These are phyloP conservation scores for Datura wrightii DNA, from an alignment of 257 asterid genomes.

Conservation along the genomic window DNA sequence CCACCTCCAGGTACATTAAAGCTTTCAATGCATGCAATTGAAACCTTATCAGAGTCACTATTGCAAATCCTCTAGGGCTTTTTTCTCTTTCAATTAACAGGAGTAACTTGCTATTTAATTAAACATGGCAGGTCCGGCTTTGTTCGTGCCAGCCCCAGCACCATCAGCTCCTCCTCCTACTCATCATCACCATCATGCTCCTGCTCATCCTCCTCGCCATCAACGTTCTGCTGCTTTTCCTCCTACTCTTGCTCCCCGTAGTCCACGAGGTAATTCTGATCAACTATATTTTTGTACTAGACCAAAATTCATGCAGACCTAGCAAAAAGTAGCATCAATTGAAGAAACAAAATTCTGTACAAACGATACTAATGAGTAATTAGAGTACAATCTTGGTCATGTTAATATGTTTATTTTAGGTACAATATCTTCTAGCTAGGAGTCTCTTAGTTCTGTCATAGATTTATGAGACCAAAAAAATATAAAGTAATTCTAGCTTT, in stretches of 20 bases:
- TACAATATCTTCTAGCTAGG: background rate
- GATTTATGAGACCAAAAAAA: background rate
- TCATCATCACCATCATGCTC: slow-evolving; percentile 16
- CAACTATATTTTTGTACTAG: background rate
- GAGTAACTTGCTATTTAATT: background rate
- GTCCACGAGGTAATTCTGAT: slow-evolving; percentile 48
- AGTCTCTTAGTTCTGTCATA: background rate
- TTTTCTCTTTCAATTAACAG: background rate
- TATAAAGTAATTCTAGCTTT: background rate
- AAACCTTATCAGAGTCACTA: background rate
- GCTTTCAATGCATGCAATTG: background rate
- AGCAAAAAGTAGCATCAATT: background rate
- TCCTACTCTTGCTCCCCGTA: slow-evolving; percentile 29
- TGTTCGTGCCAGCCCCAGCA: slow-evolving; percentile 57
- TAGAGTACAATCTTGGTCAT: background rate
- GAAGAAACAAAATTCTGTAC: background rate
- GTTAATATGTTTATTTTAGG: background rate
- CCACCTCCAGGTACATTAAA: slow-evolving; percentile 72
- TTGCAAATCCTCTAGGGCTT: background rate
- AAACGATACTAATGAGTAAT: background rate
- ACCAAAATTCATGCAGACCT: background rate
- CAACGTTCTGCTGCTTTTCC: slow-evolving; percentile 30
- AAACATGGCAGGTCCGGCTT: slow-evolving; percentile 55
- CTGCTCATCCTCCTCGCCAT: slow-evolving; percentile 29
- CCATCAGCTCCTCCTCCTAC: slow-evolving; percentile 48